Conservation (phyloP, 345 rosid species). For the Lumnitzera racemosa region DNA sequence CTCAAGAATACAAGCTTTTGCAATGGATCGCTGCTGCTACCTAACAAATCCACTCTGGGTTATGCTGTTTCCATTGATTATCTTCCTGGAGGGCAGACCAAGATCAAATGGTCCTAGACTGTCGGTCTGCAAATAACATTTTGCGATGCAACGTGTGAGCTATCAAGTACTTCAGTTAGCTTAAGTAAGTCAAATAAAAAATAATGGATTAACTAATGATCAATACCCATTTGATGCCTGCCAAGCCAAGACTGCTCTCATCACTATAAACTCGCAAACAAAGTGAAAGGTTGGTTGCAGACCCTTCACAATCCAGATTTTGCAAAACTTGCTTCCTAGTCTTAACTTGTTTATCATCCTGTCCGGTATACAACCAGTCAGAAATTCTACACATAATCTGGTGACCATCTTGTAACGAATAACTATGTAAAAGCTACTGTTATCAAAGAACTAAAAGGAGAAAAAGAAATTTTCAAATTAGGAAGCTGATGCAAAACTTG, state of each 20-base stretch:
- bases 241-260: conserved; percentile 83
- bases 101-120: conserved; percentile 83
- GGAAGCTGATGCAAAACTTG: conserved; percentile 20
- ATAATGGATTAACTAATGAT: too few species aligned
- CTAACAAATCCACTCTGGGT: conserved; percentile 26
- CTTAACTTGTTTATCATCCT: conserved; percentile 26
- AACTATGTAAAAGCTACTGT: not conserved
- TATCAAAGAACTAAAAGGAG: too few species aligned
- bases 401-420: not conserved
- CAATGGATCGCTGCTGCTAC: conserved; percentile 9
- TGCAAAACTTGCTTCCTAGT: conserved; percentile 23
- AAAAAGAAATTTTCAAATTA: too few species aligned
- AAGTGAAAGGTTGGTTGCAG: conserved; percentile 34
- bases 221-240: conserved; percentile 86
- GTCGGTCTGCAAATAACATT: conserved; percentile 48
- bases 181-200: not conserved
- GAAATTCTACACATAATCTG: not conserved
- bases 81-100: conserved; percentile 52
- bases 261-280: conserved; percentile 34
- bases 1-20: not conserved
- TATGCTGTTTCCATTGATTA: conserved; percentile 30
- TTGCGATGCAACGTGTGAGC: not conserved
- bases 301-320: conserved; percentile 27
- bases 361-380: not conserved
- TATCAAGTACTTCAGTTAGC: not conserved